Evolutionary conservation across 2,329 filamentous ascomycete species (phyloP).

Genomic region (Aspergillus ochraceoroseus): DNA sequence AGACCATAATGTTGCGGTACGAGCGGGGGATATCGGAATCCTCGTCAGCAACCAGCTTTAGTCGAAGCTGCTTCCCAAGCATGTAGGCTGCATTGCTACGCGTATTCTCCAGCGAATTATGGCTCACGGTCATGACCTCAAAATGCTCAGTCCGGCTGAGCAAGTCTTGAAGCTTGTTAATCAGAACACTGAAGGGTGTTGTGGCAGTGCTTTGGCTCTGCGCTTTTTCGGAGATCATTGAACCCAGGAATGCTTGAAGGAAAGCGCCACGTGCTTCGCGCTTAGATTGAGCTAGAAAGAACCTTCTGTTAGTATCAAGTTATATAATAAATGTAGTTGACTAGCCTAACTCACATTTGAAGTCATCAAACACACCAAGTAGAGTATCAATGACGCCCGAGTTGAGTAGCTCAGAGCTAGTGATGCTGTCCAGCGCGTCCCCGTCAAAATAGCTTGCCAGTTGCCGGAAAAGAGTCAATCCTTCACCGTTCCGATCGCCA

Average conservation of each 20-base stretch:
- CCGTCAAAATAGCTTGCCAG: slow-evolving; percentile 82
- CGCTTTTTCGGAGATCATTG: slow-evolving; percentile 56
- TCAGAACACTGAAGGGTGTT: slow-evolving; percentile 83
- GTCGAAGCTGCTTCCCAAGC: slow-evolving; percentile 89
- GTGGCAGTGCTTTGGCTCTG: slow-evolving; percentile 62
- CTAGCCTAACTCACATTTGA: slow-evolving; percentile 43
- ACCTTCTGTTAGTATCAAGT: too few species aligned
- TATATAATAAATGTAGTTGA: neutral
- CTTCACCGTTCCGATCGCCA: slow-evolving; percentile 42
- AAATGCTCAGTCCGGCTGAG: slow-evolving; percentile 97
- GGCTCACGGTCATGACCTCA: slow-evolving; percentile 91
- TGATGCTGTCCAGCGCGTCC: slow-evolving; percentile 86
- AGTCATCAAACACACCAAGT: slow-evolving; percentile 73
- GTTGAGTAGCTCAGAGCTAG: slow-evolving; percentile 86
- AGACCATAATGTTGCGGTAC: slow-evolving; percentile 95
- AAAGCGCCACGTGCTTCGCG: slow-evolving; percentile 71
- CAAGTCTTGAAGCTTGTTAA: slow-evolving; percentile 91
- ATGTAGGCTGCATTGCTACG: slow-evolving; percentile 89
- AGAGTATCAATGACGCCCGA: slow-evolving; percentile 84
- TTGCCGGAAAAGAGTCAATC: slow-evolving; percentile 64
- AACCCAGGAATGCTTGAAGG: slow-evolving; percentile 86
- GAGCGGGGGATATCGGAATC: slow-evolving; percentile 81
- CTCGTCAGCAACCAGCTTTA: slow-evolving; percentile 80
- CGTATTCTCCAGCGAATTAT: slow-evolving; percentile 84
- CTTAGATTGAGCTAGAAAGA: slow-evolving; percentile 22